Conservation (phyloP, 129 eudicot species). For the Flaveria trinervia region DNA sequence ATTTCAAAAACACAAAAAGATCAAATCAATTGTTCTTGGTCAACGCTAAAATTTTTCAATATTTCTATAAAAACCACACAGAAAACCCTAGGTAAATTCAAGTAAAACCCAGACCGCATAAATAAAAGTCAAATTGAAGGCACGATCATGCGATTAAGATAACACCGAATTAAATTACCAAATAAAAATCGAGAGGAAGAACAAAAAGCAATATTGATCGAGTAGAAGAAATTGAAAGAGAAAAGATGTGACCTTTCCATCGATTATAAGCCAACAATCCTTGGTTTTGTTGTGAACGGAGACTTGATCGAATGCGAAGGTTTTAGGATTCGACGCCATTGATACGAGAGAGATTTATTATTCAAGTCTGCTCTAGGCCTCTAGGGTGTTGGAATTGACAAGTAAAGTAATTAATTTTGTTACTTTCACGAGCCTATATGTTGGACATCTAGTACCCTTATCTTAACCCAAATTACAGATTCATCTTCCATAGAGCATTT, state of each 20-base stretch:
- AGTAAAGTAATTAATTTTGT: too few species aligned
- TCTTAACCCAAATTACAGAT: too few species aligned
- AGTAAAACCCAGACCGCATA: not conserved
- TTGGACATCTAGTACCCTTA: too few species aligned
- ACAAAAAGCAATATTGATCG: not conserved
- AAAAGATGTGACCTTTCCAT: slow-evolving; percentile 61
- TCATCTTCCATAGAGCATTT: too few species aligned
- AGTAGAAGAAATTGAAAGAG: not conserved
- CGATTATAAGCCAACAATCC: slow-evolving; percentile 84
- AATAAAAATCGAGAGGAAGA: not conserved
- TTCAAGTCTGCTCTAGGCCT: too few species aligned
- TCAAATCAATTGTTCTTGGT: not conserved
- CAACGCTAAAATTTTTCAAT: not conserved
- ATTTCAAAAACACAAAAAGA: too few species aligned
- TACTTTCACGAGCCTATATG: too few species aligned
- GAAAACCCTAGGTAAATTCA: slow-evolving; percentile 11
- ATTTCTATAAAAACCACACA: not conserved
- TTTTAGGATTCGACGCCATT: slow-evolving; percentile 76
- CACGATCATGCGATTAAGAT: not conserved
- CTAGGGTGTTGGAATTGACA: too few species aligned
- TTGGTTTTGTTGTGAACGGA: slow-evolving; percentile 70
- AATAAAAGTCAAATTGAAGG: not conserved
- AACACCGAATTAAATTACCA: slow-evolving; percentile 17
- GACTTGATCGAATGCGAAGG: slow-evolving; percentile 59
- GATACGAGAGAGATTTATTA: slow-evolving; percentile 1